Evolutionary conservation across 176 grass and related monocot species (phyloP).

Genomic region (bread wheat (Triticum aestivum)): DNA sequence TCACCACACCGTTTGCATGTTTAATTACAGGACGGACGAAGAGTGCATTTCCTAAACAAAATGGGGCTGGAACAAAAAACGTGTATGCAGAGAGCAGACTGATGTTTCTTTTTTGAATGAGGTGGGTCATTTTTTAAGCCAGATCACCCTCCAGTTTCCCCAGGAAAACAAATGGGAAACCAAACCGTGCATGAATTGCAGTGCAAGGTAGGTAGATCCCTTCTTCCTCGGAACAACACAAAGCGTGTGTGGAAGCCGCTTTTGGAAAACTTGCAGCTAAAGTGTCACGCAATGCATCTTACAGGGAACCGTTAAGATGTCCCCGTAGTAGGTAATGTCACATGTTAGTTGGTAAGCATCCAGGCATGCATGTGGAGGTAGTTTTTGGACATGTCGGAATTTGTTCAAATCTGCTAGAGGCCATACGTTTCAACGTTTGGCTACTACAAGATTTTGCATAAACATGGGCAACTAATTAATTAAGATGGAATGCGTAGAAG

Average conservation of each 20-base stretch:
- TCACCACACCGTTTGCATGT: no score
- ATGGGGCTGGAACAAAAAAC: no score
- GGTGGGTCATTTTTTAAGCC: no score
- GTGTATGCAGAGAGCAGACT: no score
- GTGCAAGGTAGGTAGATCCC: neutral
- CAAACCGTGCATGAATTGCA: neutral
- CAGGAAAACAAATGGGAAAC: no score
- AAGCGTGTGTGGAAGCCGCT: neutral
- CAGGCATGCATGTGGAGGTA: no score
- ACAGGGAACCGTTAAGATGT: no score
- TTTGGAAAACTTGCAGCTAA: neutral
- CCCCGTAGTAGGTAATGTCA: neutral
- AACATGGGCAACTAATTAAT: neutral
- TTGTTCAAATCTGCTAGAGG: neutral
- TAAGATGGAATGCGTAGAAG: neutral
- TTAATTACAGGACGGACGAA: no score
- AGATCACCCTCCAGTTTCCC: no score
- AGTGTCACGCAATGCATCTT: neutral
- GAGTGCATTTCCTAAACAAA: no score
- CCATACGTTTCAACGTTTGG: neutral
- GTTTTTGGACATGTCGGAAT: neutral
- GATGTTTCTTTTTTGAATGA: no score
- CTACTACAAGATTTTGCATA: neutral
- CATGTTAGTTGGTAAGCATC: neutral
- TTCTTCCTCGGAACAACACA: neutral